Evolutionary conservation across 2,329 filamentous ascomycete genomes (phyloP).

Genomic region (Talaromyces sp.): DNA sequence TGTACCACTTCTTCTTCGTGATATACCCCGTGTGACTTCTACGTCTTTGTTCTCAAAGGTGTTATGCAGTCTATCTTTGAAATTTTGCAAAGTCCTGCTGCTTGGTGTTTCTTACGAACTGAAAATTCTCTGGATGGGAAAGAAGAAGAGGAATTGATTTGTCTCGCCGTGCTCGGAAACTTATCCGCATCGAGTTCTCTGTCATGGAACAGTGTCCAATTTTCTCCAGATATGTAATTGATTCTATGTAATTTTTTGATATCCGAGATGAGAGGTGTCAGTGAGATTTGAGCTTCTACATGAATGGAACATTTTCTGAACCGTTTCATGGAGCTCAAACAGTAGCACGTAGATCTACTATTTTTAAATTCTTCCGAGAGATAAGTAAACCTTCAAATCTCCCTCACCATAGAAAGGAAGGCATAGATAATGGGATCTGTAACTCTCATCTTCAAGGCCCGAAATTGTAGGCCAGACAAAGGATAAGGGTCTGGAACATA

Average conservation of each 20-base stretch:
- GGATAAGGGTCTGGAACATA: not conserved
- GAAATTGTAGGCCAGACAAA: not conserved
- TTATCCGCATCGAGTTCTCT: not conserved
- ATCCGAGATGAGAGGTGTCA: not conserved
- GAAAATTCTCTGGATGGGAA: not conserved
- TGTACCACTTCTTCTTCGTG: conserved; percentile 8
- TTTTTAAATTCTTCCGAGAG: not conserved
- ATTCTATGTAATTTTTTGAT: not conserved
- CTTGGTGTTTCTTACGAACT: not conserved
- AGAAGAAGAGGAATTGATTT: not conserved
- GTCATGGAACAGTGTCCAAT: not conserved
- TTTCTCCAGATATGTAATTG: not conserved
- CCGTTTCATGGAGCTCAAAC: not conserved
- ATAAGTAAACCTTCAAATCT: not conserved
- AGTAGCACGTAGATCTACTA: not conserved
- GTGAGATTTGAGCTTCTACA: not conserved
- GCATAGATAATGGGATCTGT: not conserved
- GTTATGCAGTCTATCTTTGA: not conserved
- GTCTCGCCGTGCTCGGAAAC: not conserved
- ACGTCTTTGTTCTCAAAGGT: not conserved
- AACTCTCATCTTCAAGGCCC: not conserved
- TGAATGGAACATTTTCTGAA: not conserved
- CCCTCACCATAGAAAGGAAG: not conserved
- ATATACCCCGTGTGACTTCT: not conserved
- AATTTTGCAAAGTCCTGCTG: not conserved